Conservation (phyloP, 1,284 basidiomycete genomes). For the Melanopsichium pennsylvanicum region DNA sequence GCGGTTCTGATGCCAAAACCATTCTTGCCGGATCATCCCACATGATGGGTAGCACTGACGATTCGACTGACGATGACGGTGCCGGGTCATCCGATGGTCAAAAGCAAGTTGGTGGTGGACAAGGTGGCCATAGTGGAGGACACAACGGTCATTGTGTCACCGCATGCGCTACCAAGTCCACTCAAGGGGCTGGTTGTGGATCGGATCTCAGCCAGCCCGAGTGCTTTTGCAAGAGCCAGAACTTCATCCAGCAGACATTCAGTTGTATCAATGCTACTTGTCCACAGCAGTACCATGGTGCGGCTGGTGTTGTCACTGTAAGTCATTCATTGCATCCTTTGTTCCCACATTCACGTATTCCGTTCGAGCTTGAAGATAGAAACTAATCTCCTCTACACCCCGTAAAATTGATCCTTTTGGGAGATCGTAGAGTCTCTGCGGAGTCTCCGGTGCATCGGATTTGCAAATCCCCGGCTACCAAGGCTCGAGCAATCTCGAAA, state of each 20-base stretch:
- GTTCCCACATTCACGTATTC: too few species aligned
- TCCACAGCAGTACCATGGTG: slow-evolving; percentile 39
- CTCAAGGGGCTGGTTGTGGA: slow-evolving; percentile 27
- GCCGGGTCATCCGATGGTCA: not conserved
- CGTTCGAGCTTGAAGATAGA: too few species aligned
- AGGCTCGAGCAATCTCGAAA: slow-evolving; percentile 19
- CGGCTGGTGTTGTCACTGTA: slow-evolving; percentile 37
- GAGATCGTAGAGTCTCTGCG: slow-evolving; percentile 24
- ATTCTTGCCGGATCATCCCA: slow-evolving; percentile 10
- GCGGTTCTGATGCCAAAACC: slow-evolving; percentile 12
- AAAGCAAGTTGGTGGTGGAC: not conserved
- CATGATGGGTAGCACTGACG: slow-evolving; percentile 17
- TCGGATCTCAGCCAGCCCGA: slow-evolving; percentile 34
- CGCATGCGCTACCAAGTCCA: slow-evolving; percentile 26
- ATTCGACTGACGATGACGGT: slow-evolving; percentile 21
- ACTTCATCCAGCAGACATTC: slow-evolving; percentile 34
- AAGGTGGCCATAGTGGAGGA: not conserved
- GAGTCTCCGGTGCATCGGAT: slow-evolving; percentile 10
- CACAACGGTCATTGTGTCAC: slow-evolving; percentile 33
- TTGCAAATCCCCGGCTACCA: slow-evolving; percentile 34
- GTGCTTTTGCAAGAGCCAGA: slow-evolving; percentile 35
- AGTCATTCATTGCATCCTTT: too few species aligned
- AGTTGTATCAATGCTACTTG: slow-evolving; percentile 44
- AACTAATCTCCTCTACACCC: too few species aligned
- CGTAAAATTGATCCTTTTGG: too few species aligned